Percentiles rank a stretch among this genome's conserved stretches.
phyloP scores from a whole-genome alignment of 2,329 filamentous ascomycete genomes.

The Cryphonectria nitschkei region DNA sequence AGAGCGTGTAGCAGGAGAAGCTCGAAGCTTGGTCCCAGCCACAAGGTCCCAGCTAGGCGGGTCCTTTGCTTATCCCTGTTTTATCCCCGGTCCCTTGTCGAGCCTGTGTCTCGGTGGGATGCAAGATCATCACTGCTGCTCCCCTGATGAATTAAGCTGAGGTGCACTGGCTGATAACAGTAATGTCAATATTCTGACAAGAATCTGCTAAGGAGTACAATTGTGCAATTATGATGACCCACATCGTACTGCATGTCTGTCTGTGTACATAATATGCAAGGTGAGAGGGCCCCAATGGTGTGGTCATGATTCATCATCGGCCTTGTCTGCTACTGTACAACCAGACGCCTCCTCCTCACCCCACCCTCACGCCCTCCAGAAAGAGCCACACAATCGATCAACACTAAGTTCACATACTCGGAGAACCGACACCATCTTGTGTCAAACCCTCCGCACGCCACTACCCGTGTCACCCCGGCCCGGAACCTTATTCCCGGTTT shows the following conservation, averaged over 20 bases:
- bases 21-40: background rate
- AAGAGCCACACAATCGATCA: background rate
- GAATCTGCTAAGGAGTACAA: background rate
- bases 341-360: no score
- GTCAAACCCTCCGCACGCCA: background rate
- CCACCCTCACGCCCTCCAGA: background rate
- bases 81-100: background rate
- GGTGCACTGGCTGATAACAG: no score
- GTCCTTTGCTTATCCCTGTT: background rate
- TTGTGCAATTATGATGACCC: background rate
- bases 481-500: background rate
- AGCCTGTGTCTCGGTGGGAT: background rate
- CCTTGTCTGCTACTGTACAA: background rate
- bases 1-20: background rate
- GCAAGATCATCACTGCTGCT: background rate
- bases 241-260: background rate
- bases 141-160: background rate
- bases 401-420: background rate
- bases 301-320: conserved; percentile 8
- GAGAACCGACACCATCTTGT: background rate
- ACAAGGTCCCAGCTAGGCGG: background rate
- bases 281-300: background rate
- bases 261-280: background rate
- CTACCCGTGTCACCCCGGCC: background rate
- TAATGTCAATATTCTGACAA: no score